Base-by-base conservation (phyloP, 495 filamentous ascomycete genomes). In the Penicillium mononematosum region DNA sequence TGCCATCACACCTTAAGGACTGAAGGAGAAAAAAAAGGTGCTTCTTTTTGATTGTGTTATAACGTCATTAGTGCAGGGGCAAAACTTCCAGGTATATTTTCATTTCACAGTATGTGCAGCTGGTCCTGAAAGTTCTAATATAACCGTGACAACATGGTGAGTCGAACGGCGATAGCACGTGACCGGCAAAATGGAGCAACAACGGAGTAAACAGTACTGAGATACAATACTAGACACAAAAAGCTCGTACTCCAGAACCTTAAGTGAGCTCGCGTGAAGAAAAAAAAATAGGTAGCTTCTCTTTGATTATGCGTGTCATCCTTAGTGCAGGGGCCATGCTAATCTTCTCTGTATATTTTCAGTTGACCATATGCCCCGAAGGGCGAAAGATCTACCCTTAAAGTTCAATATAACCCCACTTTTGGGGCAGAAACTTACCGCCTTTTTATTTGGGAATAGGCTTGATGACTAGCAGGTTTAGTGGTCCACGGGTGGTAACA, bases 271-370 rank as follows among this genome's bases (percentile, higher is more conserved):
- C 5, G 24, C 24, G 24, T 25, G 24, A 25, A 11, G 86, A 86
- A 14, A 14, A 87, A 88, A 87, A 34, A 34, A 34, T 14, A 5
- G 73, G 81, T 88, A 11, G 87, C 87, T 86, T 90, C 88, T 92
- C 90, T 92, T 91, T 92, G 88, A 89, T 91, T 88, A 82, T 90
- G 89, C 89, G 36, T 94, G 89, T 96, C 91, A 94, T 96, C 91
- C 91, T 96, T 96, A 94, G 91, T 96, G 91, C 92, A 97, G 92
- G 92, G 92, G 92, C 92, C 90, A 96, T 96, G 92, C 91, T 96
- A 96, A 92, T 92, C 86, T 91, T 92, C 88, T 92, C 85, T 90
- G 83, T 85, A 85, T 87, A 81, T 81, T 83, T 86, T 81, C 81
- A 86, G 85, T 87, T 88, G 84, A 88, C 84, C 85, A 88, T 85